Conservation (phyloP, 179 eudicot species). For the Drosera spatulata region DNA sequence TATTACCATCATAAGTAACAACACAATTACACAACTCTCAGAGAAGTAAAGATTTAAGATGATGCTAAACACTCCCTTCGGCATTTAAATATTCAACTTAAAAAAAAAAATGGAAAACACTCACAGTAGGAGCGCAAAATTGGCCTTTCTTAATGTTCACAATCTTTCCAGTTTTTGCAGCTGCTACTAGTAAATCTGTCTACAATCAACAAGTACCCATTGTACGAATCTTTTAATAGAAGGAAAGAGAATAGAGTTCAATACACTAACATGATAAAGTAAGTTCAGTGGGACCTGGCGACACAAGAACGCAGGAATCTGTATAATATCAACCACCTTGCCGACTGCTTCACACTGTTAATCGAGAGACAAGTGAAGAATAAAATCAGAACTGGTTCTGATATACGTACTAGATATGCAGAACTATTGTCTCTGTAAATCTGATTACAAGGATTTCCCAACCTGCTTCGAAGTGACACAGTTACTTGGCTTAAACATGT, state of each 20-base stretch:
- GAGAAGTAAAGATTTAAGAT: neutral
- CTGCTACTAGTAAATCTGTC: slow-evolving; percentile 93
- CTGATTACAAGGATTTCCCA: too few relatives aligned
- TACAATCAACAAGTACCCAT: slow-evolving; percentile 9
- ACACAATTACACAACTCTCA: neutral
- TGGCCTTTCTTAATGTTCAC: slow-evolving; percentile 94
- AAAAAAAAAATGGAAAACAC: slow-evolving; percentile 7
- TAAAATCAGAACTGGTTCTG: slow-evolving; percentile 1
- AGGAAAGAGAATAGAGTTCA: neutral
- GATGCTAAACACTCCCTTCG: neutral
- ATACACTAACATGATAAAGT: neutral
- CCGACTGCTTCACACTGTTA: slow-evolving; percentile 93
- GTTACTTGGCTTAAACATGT: too few relatives aligned
- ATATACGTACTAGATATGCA: neutral
- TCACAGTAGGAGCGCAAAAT: slow-evolving; percentile 81
- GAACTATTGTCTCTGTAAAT: too few relatives aligned
- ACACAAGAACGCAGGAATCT: slow-evolving; percentile 95
- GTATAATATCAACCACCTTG: slow-evolving; percentile 87
- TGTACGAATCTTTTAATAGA: neutral
- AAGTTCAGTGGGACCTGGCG: slow-evolving; percentile 44
- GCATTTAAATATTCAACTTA: neutral
- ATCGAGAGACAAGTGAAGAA: slow-evolving; percentile 7
- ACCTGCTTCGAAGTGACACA: too few relatives aligned
- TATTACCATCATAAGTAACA: slow-evolving; percentile 7
- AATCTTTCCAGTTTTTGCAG: slow-evolving; percentile 87